Base-by-base conservation (phyloP, 2,329 filamentous ascomycete species). In the Beauveria sp. region DNA sequence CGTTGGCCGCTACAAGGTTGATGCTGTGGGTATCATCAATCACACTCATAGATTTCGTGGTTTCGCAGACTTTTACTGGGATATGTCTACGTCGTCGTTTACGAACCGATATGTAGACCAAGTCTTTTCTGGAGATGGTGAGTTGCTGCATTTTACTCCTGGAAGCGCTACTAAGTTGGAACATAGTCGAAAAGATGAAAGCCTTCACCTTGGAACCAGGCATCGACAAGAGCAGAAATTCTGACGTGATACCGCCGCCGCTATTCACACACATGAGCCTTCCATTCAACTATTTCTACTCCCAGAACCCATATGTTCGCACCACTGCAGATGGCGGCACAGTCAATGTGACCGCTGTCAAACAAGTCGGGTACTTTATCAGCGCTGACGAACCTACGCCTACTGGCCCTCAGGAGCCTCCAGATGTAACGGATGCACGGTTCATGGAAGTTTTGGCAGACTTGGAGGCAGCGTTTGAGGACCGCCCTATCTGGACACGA, bases 1-100 rank as follows among this genome's bases (percentile, higher is more conserved):
- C 70, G 76, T 79, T 0, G 81, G 79, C 9, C 81, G 74, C 9
- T 93, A 92, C 70, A 75, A 80, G 5, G 80, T 91, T 34, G 85
- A 92, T 66, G 80, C 86, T 1, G 80, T 92, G 3, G 91, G 91
- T 8, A 74, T 85, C 22, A 83, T 97, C 63, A 84, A 86, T 60
- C 85, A 90, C 66, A 94, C 89, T 1, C 92, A 97, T 78, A 85
- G 93, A 43, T 99, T 96, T 73, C 84, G 93, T 70, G 87, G 87
- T 81, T 80, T 96, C 65, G 88, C 91, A 9, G 93, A 97, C 73
- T 96, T 96, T 69, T 91, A 96, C 68, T 93, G 88, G 74, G 85
- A 90, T 24, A 86, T 88, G 55, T 80, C 80, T 16, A 80, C 83
- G 41, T 88, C 87, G 51, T 77, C 82, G 0, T 90, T 96, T 71